These are phyloP conservation scores for Zalaria obscura DNA, from an alignment of 2,329 filamentous ascomycete species.

Conservation along the genomic window DNA sequence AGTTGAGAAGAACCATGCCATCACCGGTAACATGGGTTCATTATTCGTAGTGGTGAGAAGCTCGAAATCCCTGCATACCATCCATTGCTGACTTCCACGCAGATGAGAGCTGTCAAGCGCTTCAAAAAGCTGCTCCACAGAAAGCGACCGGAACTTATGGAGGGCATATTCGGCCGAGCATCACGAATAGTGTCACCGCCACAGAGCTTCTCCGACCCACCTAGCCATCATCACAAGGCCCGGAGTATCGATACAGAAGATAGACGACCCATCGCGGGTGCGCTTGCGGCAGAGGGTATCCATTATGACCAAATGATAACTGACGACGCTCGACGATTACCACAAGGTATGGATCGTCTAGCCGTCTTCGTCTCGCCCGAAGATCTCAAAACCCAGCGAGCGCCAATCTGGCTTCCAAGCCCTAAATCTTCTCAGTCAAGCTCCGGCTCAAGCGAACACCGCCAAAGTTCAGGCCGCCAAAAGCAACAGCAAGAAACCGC, in stretches of 20 bases:
- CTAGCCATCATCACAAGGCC: conserved; percentile 20
- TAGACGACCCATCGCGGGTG: conserved; percentile 32
- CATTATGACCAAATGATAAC: conserved; percentile 30
- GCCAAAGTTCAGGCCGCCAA: not conserved
- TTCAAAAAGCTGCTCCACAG: conserved; percentile 64
- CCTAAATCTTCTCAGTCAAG: not conserved
- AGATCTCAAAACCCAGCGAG: not conserved
- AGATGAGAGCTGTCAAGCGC: conserved; percentile 82
- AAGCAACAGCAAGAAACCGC: conserved; percentile 5
- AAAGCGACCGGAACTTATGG: conserved; percentile 39
- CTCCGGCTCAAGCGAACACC: not conserved
- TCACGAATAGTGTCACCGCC: conserved; percentile 45
- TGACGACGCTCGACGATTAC: conserved; percentile 14
- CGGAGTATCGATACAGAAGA: conserved; percentile 39
- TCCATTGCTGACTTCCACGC: not conserved
- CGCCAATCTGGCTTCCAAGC: too few relatives aligned
- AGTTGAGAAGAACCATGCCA: conserved; percentile 78
- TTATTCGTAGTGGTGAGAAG: conserved; percentile 60
- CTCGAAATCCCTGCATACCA: not conserved
- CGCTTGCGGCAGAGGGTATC: conserved; percentile 38
- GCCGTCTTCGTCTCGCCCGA: not conserved
- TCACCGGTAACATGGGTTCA: conserved; percentile 79
- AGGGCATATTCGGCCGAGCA: conserved; percentile 45
- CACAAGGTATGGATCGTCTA: conserved; percentile 11
- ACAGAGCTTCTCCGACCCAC: conserved; percentile 29